These are phyloP conservation scores for Haematococcus sp. DNA, from an alignment of 139 green algal genomes.

Conservation along the genomic window DNA sequence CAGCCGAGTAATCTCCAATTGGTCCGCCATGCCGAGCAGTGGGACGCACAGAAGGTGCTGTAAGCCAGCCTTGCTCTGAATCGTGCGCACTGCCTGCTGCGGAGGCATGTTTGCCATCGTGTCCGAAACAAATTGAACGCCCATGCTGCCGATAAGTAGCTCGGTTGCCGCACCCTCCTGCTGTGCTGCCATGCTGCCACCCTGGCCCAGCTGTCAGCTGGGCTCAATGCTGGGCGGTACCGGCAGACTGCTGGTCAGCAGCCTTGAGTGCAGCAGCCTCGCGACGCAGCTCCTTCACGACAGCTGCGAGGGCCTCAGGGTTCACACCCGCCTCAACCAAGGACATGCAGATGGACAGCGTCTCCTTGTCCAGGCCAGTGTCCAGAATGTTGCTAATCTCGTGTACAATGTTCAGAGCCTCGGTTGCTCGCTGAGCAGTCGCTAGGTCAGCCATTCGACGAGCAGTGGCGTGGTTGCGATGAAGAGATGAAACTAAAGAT, in stretches of 20 bases:
- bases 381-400: constrained; percentile 60
- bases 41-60: constrained; percentile 55
- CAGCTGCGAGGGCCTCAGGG: constrained; percentile 73
- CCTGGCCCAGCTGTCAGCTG: neutral
- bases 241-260: constrained; percentile 20
- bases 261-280: constrained; percentile 49
- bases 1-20: constrained; percentile 51
- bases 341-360: constrained; percentile 65
- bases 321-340: constrained; percentile 77
- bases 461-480: too few relatives aligned
- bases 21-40: constrained; percentile 74
- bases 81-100: constrained; percentile 14
- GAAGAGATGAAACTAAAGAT: too few relatives aligned
- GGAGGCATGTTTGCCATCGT: constrained; percentile 16
- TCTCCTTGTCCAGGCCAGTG: constrained; percentile 70
- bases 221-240: neutral
- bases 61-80: constrained; percentile 48
- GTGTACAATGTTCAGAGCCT: constrained; percentile 42
- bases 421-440: constrained; percentile 7
- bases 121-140: constrained; percentile 21
- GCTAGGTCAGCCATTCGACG: constrained; percentile 7
- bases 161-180: neutral
- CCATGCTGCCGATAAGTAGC: constrained; percentile 16
- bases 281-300: constrained; percentile 64
- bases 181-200: neutral